Evolutionary conservation across 2,329 filamentous ascomycete genomes (phyloP).

Genomic region (Diaporthe citrichinensis): DNA sequence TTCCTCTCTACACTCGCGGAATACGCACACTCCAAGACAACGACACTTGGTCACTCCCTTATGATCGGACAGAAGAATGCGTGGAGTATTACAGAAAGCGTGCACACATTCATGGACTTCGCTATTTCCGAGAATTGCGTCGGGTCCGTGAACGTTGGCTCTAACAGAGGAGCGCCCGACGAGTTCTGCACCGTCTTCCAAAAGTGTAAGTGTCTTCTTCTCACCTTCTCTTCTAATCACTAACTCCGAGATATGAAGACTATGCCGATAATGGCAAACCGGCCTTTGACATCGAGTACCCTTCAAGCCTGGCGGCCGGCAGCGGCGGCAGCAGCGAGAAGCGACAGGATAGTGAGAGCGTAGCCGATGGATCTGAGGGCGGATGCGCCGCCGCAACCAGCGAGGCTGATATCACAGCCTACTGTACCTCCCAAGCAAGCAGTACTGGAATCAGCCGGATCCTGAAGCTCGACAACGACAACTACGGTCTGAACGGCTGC

Average conservation of each 20-base stretch:
- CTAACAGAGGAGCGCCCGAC: constrained; percentile 25
- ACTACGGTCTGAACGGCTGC: constrained; percentile 38
- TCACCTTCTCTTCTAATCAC: background rate
- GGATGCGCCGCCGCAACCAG: constrained; percentile 32
- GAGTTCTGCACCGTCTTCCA: constrained; percentile 36
- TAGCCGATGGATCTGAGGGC: constrained; percentile 6
- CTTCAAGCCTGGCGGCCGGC: constrained; percentile 33
- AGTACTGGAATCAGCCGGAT: constrained; percentile 37
- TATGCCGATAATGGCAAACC: constrained; percentile 38
- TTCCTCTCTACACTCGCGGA: constrained; percentile 30
- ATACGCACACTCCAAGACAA: constrained; percentile 38
- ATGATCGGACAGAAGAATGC: constrained; percentile 42
- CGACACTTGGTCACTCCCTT: constrained; percentile 18
- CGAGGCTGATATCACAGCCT: constrained; percentile 3
- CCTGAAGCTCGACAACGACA: constrained; percentile 41
- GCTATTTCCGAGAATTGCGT: constrained; percentile 38
- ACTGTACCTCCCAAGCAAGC: constrained; percentile 24
- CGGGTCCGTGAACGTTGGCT: constrained; percentile 17
- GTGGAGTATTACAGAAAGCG: constrained; percentile 4
- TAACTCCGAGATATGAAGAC: background rate
- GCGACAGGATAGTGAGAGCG: constrained; percentile 5
- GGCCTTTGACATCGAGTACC: constrained; percentile 40
- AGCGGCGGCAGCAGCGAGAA: constrained; percentile 5
- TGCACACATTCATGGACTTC: constrained; percentile 39
- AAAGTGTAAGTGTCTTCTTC: background rate